phyloP scores from a whole-genome alignment of 2,329 filamentous ascomycete genomes.

The Leptographium radiaticola region DNA sequence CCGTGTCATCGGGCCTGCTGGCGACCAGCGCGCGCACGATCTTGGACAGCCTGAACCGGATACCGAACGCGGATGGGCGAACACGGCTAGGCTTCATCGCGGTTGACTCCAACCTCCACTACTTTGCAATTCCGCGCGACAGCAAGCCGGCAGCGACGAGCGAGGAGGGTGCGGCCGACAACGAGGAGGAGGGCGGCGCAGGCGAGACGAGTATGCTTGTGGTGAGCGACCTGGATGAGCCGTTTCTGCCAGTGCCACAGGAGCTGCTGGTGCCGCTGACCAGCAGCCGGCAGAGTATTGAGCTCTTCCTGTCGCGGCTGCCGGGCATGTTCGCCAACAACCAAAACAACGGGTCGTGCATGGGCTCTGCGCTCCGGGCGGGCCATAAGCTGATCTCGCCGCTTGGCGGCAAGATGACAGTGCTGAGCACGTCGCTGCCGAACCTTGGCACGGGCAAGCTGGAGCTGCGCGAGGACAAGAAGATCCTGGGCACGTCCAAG shows the following conservation, averaged over 20 bases:
- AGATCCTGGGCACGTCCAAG: constrained; percentile 84
- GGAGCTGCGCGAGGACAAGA: constrained; percentile 93
- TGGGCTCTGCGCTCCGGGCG: constrained; percentile 85
- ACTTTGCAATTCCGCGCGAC: constrained; percentile 68
- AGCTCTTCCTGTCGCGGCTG: constrained; percentile 78
- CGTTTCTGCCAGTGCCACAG: constrained; percentile 85
- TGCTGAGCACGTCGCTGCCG: constrained; percentile 78
- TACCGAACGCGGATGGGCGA: constrained; percentile 92
- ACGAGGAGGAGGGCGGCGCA: constrained; percentile 40
- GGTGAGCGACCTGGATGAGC: constrained; percentile 88
- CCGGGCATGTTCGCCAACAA: constrained; percentile 96
- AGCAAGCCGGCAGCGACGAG: constrained; percentile 5
- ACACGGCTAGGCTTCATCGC: constrained; percentile 91
- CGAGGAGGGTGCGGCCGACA: constrained; percentile 19
- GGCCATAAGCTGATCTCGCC: constrained; percentile 93
- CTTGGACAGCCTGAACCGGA: constrained; percentile 84
- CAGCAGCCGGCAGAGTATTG: constrained; percentile 82
- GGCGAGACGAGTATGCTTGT: constrained; percentile 85
- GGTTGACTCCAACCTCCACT: constrained; percentile 87
- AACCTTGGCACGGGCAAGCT: constrained; percentile 83
- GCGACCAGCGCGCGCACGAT: constrained; percentile 90
- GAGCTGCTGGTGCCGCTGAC: constrained; percentile 82
- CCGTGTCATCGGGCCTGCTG: constrained; percentile 79
- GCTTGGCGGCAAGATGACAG: constrained; percentile 87
- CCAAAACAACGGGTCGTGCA: constrained; percentile 77